These are phyloP conservation scores for Penstemon newberryi DNA, from an alignment of 257 asterid genomes.

Conservation along the genomic window DNA sequence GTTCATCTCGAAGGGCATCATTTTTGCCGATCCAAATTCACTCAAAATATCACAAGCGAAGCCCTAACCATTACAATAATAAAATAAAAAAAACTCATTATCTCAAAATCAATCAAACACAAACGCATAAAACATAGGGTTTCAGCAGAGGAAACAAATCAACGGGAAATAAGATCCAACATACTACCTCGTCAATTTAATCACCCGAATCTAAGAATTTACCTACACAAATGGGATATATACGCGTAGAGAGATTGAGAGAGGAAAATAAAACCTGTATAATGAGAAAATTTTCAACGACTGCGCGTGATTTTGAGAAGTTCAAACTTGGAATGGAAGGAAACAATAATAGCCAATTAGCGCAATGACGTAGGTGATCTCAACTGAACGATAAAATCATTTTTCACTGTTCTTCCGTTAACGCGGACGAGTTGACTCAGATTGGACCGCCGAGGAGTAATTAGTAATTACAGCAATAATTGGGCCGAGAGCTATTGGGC, in stretches of 20 bases:
- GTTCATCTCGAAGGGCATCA: slow-evolving; percentile 86
- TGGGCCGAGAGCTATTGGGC: no score
- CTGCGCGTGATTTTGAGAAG: no score
- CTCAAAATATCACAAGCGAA: slow-evolving; percentile 16
- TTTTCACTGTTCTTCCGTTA: neutral
- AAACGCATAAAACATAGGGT: no score
- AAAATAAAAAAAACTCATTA: neutral
- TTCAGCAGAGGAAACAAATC: no score
- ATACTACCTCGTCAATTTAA: neutral
- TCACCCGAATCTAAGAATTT: neutral
- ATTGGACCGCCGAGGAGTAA: no score
- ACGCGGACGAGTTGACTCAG: slow-evolving; percentile 39
- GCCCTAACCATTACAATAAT: slow-evolving; percentile 17
- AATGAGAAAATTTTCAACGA: no score
- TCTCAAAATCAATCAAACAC: no score
- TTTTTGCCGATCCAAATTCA: slow-evolving; percentile 44
- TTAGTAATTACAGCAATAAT: no score
- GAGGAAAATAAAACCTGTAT: no score
- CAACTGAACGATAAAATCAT: slow-evolving; percentile 1
- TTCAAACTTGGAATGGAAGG: slow-evolving; percentile 35
- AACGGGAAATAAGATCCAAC: neutral
- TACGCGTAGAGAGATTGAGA: no score
- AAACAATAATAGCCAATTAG: slow-evolving; percentile 31
- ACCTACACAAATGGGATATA: neutral
- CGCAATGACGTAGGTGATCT: slow-evolving; percentile 31